A percentile compares a stretch with the other conserved stretches of the same genome.
Conservation (phyloP, 2,329 filamentous ascomycete species). For the Cordyceps militaris region DNA sequence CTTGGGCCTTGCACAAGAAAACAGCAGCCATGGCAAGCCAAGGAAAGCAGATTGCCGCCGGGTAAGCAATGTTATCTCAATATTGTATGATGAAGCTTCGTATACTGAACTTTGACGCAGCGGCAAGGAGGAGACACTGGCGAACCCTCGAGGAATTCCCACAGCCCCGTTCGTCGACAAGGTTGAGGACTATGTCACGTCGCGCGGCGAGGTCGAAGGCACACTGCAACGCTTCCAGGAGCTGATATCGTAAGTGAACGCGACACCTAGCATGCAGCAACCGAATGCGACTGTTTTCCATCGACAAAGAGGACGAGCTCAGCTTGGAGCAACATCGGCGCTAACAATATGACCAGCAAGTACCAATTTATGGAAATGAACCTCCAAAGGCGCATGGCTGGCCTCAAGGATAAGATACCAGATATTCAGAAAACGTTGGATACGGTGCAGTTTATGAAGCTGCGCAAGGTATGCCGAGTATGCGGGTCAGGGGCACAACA, state of each 20-base stretch:
- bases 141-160: constrained; percentile 78
- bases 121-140: constrained; percentile 45
- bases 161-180: constrained; percentile 80
- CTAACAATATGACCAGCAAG: constrained; percentile 54
- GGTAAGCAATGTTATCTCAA: constrained; percentile 22
- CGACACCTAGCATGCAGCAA: background rate
- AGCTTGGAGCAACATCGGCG: background rate
- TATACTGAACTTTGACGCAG: constrained; percentile 14
- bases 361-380: constrained; percentile 99
- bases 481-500: background rate
- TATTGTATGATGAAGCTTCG: too few relatives aligned
- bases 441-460: constrained; percentile 77
- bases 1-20: constrained; percentile 16
- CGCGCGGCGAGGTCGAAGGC: constrained; percentile 69
- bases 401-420: constrained; percentile 89
- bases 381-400: constrained; percentile 72
- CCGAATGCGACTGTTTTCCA: background rate
- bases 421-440: constrained; percentile 96
- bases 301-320: background rate
- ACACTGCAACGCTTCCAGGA: constrained; percentile 82
- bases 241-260: constrained; percentile 71
- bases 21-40: constrained; percentile 33
- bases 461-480: constrained; percentile 51
- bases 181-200: constrained; percentile 79
- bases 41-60: constrained; percentile 30